Evolutionary conservation across 805 yeast species (phyloP).

Genomic region (Lachancea quebecensis): DNA sequence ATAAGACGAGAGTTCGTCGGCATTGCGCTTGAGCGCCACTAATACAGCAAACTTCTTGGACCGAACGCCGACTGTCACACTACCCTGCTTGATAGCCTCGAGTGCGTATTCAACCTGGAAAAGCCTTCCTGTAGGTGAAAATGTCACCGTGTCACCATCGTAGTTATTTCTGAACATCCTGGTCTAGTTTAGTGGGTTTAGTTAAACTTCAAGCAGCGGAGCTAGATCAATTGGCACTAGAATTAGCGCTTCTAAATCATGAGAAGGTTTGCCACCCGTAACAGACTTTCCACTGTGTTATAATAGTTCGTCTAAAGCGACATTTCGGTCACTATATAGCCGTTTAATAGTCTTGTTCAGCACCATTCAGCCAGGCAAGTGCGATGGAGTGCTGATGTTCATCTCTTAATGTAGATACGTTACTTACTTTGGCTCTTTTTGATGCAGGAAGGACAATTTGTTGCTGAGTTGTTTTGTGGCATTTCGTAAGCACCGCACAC

Average conservation of each 20-base stretch:
- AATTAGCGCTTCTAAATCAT: neutral
- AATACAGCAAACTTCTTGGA: conserved; percentile 83
- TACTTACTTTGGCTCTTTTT: no score
- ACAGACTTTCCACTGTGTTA: neutral
- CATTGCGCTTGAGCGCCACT: conserved; percentile 91
- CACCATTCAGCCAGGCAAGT: no score
- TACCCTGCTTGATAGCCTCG: conserved; percentile 97
- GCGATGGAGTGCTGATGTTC: no score
- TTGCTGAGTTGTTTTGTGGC: no score
- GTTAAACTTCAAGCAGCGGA: neutral
- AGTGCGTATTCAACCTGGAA: conserved; percentile 97
- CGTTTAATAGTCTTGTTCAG: no score
- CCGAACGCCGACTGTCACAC: conserved; percentile 91
- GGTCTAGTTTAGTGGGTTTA: neutral
- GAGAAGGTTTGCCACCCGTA: neutral
- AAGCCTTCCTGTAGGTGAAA: conserved; percentile 95
- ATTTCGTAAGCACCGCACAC: no score
- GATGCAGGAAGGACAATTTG: no score
- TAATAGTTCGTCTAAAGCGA: no score
- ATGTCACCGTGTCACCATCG: conserved; percentile 97
- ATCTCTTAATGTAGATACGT: no score
- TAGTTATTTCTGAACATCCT: conserved; percentile 88
- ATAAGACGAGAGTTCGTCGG: conserved; percentile 95
- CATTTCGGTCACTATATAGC: no score
- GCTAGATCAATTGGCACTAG: no score